Percentiles rank a stretch among this genome's conserved stretches.
phyloP scores from a whole-genome alignment of 148 eudicot genomes.

The Oxyria digyna region DNA sequence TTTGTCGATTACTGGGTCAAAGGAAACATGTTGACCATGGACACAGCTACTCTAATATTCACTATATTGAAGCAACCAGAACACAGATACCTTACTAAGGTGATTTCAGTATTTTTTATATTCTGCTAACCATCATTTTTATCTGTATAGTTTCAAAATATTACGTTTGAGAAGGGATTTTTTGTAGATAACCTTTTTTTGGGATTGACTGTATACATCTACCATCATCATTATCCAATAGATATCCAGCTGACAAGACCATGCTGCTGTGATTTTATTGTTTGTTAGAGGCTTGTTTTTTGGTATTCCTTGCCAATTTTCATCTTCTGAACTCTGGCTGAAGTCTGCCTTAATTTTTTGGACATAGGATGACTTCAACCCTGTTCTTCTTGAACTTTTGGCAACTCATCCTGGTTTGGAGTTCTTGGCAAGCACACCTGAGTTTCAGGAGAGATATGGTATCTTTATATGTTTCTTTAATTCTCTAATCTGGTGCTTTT shows the following conservation, averaged over 20 bases:
- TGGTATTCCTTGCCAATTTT: neutral
- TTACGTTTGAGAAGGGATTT: neutral
- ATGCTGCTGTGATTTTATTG: neutral
- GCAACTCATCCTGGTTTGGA: conserved; percentile 79
- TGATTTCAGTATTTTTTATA: conserved; percentile 1
- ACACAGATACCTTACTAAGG: conserved; percentile 39
- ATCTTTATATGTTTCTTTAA: conserved; percentile 4
- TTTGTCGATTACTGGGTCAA: conserved; percentile 65
- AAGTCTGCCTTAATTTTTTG: conserved; percentile 1
- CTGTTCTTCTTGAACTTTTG: conserved; percentile 9
- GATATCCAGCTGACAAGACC: neutral
- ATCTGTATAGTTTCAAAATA: neutral
- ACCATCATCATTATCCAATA: neutral
- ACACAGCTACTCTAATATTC: conserved; percentile 49
- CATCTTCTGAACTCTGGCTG: neutral
- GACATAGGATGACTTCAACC: conserved; percentile 3
- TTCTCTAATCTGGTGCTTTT: neutral
- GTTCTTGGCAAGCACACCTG: conserved; percentile 86
- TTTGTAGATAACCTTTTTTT: neutral
- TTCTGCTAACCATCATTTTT: neutral
- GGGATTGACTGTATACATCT: neutral
- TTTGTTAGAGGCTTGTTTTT: neutral
- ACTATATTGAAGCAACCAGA: conserved; percentile 64
- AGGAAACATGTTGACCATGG: conserved; percentile 56
- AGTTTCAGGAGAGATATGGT: conserved; percentile 99